A percentile compares a stretch with the other conserved stretches of the same genome.
These are phyloP conservation scores for Escallonia rubra DNA, from an alignment of 129 eudicot species.

Conservation along the genomic window DNA sequence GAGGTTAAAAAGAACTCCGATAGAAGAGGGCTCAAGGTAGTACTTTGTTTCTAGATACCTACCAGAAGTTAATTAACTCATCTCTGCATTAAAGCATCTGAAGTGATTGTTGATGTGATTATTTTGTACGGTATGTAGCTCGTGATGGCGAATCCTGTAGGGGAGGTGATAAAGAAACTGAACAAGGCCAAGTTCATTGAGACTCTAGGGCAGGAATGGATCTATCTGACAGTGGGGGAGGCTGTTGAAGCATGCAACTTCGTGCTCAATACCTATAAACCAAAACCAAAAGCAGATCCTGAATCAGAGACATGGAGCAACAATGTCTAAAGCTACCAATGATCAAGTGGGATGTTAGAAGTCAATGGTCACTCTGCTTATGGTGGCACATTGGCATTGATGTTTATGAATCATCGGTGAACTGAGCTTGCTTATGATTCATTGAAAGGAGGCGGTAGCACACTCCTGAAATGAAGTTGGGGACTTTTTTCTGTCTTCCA, in stretches of 20 bases:
- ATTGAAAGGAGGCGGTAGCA: not conserved
- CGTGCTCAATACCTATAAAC: slow-evolving; percentile 51
- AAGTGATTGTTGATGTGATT: too few species aligned
- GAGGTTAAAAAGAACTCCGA: slow-evolving; percentile 65
- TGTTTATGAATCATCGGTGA: not conserved
- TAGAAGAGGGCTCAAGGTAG: slow-evolving; percentile 77
- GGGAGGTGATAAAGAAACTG: slow-evolving; percentile 90
- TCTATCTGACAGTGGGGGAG: slow-evolving; percentile 77
- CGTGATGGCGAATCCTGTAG: slow-evolving; percentile 78
- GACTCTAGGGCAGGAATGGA: slow-evolving; percentile 68
- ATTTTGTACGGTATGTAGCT: slow-evolving; percentile 27
- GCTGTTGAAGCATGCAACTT: slow-evolving; percentile 84
- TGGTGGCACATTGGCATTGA: not conserved
- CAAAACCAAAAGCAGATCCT: slow-evolving; percentile 19
- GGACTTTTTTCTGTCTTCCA: slow-evolving; percentile 6
- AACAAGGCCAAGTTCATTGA: slow-evolving; percentile 62
- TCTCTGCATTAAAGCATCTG: too few species aligned
- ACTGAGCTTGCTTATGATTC: too few species aligned
- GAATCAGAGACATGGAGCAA: slow-evolving; percentile 35
- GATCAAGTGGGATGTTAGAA: not conserved
- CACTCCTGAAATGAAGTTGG: slow-evolving; percentile 10
- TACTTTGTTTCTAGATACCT: too few species aligned
- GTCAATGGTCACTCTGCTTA: not conserved
- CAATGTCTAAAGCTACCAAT: slow-evolving; percentile 31
- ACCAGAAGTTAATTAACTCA: too few species aligned